These are phyloP conservation scores for Inonotus hispidus DNA, from an alignment of 1,284 basidiomycete genomes.

Conservation along the genomic window DNA sequence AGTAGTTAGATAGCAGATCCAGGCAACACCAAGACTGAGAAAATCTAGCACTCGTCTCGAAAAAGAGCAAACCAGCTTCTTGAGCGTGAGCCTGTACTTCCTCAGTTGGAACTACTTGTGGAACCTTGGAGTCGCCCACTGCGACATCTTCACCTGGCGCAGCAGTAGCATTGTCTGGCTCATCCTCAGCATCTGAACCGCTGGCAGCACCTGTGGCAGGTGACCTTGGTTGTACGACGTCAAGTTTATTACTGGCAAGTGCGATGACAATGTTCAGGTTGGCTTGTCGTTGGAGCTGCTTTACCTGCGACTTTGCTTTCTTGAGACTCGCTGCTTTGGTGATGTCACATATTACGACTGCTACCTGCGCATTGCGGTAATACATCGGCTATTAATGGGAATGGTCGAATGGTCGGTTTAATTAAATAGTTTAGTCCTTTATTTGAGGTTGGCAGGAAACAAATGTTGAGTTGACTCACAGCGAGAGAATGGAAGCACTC, in stretches of 20 bases:
- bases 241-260: slow-evolving; percentile 96
- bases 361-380: slow-evolving; percentile 97
- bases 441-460: too few species aligned
- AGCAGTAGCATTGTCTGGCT: slow-evolving; percentile 81
- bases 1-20: too few species aligned
- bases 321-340: too few species aligned
- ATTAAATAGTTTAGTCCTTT: too few species aligned
- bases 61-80: slow-evolving; percentile 91
- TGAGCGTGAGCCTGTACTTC: slow-evolving; percentile 96
- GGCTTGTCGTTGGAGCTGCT: too few species aligned
- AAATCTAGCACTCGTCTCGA: too few species aligned
- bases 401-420: background rate
- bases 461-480: slow-evolving; percentile 38
- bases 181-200: slow-evolving; percentile 65
- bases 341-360: slow-evolving; percentile 97
- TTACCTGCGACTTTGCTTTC: too few species aligned
- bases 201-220: slow-evolving; percentile 37
- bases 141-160: slow-evolving; percentile 74
- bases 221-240: slow-evolving; percentile 74
- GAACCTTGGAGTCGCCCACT: slow-evolving; percentile 58
- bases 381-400: slow-evolving; percentile 76
- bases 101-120: slow-evolving; percentile 85
- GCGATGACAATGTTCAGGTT: too few species aligned
- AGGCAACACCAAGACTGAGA: too few species aligned
- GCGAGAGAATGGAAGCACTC: slow-evolving; percentile 93